phyloP scores from a whole-genome alignment of 164 flowering plant species.

The Vitis riparia region DNA sequence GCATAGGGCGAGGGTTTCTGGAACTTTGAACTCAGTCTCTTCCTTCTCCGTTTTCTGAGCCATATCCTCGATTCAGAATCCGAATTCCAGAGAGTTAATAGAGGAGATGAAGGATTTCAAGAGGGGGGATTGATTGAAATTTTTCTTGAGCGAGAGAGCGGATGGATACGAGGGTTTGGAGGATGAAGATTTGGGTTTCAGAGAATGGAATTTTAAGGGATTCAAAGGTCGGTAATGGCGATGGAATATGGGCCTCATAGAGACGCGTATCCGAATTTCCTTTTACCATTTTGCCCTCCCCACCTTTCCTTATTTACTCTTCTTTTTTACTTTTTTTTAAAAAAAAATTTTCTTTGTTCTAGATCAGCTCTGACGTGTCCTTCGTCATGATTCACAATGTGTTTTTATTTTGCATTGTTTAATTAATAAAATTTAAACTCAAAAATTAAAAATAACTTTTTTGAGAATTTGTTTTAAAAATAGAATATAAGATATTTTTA shows the following conservation, averaged over 20 bases:
- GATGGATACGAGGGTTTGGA: neutral
- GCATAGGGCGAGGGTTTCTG: conserved; percentile 44
- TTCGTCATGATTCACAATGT: conserved; percentile 18
- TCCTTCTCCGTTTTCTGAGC: conserved; percentile 69
- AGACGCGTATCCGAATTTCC: conserved; percentile 40
- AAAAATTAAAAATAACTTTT: no score
- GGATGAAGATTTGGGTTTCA: neutral
- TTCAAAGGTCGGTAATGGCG: conserved; percentile 51
- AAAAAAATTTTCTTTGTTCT: conserved; percentile 2
- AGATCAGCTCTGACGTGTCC: conserved; percentile 23
- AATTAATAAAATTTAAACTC: no score
- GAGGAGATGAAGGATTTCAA: neutral
- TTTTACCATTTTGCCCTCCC: conserved; percentile 20
- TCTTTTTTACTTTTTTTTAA: neutral
- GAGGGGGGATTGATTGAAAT: conserved; percentile 3
- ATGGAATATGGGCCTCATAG: conserved; percentile 49
- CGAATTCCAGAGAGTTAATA: neutral
- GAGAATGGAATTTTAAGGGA: conserved; percentile 33
- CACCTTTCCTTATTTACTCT: conserved; percentile 10
- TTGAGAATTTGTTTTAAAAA: no score
- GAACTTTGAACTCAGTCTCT: conserved; percentile 67
- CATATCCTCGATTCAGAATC: conserved; percentile 23
- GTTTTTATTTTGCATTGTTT: no score
- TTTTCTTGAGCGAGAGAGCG: neutral
- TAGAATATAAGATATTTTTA: no score